Base-by-base conservation (phyloP, 768 basidiomycete species). In the Russula sp. region DNA sequence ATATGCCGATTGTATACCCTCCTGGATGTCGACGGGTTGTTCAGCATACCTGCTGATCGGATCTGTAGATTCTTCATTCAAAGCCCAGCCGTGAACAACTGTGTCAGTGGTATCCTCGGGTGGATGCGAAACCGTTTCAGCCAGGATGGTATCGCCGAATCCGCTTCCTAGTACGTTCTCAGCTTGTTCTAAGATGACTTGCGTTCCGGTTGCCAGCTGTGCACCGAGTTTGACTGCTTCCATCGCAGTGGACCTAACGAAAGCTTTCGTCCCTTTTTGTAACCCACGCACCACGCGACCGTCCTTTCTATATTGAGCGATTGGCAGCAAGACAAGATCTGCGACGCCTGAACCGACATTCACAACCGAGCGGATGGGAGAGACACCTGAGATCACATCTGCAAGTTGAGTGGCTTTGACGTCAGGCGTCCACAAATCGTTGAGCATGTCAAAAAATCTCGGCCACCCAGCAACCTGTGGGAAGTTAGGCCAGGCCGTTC, bases 381-480 rank as follows among this genome's bases (percentile, higher is more conserved):
- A 84, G 3, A 98, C 94, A 6, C 97, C 97, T 27, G 95, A 95
- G 57, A 99, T 91, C 55, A 99, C 91, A 66, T 98, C 96, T 16
- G 92, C 92, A 11, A 99, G 83, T 71, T 99, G 97, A 9, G 97
- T 98, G 13, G 97, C 94, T 73, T 98, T 98, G 57, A 99, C 97
- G 73, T 99, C 97, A 4, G 97, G 97, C 0, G 97, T 98, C 97
- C 97, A 99, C 31, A 98, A 78, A 70, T 98, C 96, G 68, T 98
- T 97, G n/a, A 99, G 77, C 49, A 91, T 82, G 67, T 94, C 90
- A 66, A 92, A 94, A 37, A 98, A 77, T 50, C 86, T 84, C 9
- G 89, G 78, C 91, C 93, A 94, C n/a, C 95, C 95, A 16, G 90
- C 89, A 50, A 98, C 82, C 96, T 98, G 69, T 50, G 14, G 14